Conservation (phyloP, 2,329 filamentous ascomycete species). For the Meredithiella fracta region DNA sequence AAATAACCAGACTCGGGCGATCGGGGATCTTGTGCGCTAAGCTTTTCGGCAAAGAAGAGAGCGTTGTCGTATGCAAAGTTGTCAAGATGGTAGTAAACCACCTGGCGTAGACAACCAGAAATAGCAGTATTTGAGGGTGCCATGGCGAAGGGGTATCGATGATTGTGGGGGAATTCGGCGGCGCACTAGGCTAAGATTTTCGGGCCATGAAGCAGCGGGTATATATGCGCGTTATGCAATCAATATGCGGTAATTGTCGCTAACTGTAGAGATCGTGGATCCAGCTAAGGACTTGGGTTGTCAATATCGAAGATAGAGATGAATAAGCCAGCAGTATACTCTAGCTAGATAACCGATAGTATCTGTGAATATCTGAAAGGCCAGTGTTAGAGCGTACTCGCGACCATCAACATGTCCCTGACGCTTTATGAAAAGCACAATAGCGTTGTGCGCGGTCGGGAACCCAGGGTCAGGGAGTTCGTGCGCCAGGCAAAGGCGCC, state of each 20-base stretch:
- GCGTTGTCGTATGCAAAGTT: conserved; percentile 81
- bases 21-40: conserved; percentile 68
- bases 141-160: conserved; percentile 25
- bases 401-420: background rate
- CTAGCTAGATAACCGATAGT: background rate
- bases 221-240: background rate
- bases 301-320: no score
- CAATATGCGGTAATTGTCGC: background rate
- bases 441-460: background rate
- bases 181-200: conserved; percentile 9
- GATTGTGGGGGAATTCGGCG: conserved; percentile 3
- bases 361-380: background rate
- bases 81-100: conserved; percentile 60
- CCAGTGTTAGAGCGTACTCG: background rate
- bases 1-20: conserved; percentile 70
- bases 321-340: no score
- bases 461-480: background rate
- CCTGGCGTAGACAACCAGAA: conserved; percentile 38
- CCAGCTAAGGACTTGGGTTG: no score
- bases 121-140: conserved; percentile 35
- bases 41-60: conserved; percentile 78
- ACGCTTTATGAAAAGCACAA: background rate
- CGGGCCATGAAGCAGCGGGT: conserved; percentile 12
- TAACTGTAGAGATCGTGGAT: background rate
- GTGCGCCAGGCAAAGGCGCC: background rate